These are phyloP conservation scores for Eimeria nieschulzi DNA, from an alignment of 169 alveolate genomes.

Conservation along the genomic window DNA sequence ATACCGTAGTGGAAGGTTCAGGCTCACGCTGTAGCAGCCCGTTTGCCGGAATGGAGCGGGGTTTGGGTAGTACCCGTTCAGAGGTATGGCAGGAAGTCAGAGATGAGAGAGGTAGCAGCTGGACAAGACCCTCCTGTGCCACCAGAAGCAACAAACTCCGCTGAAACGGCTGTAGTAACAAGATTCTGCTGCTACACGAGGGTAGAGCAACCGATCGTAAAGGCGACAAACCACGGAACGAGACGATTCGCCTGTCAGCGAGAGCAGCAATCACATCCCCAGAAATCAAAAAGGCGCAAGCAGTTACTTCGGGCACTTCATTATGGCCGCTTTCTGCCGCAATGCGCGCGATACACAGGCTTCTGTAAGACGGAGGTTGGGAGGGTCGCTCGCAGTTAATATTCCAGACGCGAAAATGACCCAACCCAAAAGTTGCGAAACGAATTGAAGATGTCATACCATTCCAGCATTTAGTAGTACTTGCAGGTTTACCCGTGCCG, in stretches of 20 bases:
- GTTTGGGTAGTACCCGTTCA: not conserved
- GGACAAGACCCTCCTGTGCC: slow-evolving; percentile 42
- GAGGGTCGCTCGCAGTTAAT: slow-evolving; percentile 28
- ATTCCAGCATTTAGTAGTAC: not conserved
- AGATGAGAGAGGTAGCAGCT: slow-evolving; percentile 35
- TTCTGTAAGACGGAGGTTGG: slow-evolving; percentile 4
- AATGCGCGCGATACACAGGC: slow-evolving; percentile 19
- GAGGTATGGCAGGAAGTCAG: not conserved
- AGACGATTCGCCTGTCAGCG: slow-evolving; percentile 45
- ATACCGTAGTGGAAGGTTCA: not conserved
- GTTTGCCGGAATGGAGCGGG: not conserved
- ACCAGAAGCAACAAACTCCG: slow-evolving; percentile 52
- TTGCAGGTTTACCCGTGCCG: not conserved
- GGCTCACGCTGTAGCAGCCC: not conserved
- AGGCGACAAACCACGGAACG: slow-evolving; percentile 58
- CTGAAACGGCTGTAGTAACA: slow-evolving; percentile 39
- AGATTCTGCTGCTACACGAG: slow-evolving; percentile 32
- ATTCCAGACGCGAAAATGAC: slow-evolving; percentile 65
- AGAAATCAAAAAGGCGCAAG: slow-evolving; percentile 51
- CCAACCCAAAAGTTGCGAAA: slow-evolving; percentile 62
- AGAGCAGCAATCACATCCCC: slow-evolving; percentile 57
- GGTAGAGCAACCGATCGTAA: slow-evolving; percentile 50
- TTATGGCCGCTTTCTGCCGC: not conserved
- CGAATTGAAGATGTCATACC: not conserved
- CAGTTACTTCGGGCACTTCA: slow-evolving; percentile 52